Conservation (phyloP, 192 early-diverging fungal species). For the Coemansia sp. region DNA sequence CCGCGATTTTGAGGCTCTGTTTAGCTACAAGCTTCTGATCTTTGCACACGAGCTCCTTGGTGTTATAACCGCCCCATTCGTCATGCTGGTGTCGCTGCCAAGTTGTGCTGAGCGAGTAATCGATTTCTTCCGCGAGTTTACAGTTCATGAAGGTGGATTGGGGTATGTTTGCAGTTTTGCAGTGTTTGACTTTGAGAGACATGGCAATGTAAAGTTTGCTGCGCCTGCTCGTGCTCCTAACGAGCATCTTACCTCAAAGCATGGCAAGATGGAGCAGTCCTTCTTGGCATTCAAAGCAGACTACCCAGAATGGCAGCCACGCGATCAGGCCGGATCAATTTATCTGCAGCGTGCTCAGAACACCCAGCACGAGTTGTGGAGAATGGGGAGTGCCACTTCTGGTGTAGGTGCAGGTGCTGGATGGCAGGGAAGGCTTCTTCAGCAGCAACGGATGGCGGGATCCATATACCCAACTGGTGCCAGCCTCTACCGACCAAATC, state of each 20-base stretch:
- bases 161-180: slow-evolving; percentile 98
- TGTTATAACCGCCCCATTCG: slow-evolving; percentile 76
- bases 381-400: slow-evolving; percentile 15
- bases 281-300: slow-evolving; percentile 95
- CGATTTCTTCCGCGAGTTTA: slow-evolving; percentile 95
- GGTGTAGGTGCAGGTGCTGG: slow-evolving; percentile 25
- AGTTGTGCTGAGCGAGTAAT: slow-evolving; percentile 72
- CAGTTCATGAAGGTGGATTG: slow-evolving; percentile 84
- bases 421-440: slow-evolving; percentile 50
- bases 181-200: slow-evolving; percentile 86
- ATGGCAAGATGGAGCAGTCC: slow-evolving; percentile 98
- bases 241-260: slow-evolving; percentile 68
- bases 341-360: slow-evolving; percentile 66
- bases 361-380: slow-evolving; percentile 50
- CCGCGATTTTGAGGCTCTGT: slow-evolving; percentile 72
- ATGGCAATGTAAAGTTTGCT: slow-evolving; percentile 87
- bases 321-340: slow-evolving; percentile 71
- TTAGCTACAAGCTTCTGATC: slow-evolving; percentile 74
- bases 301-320: slow-evolving; percentile 92
- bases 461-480: slow-evolving; percentile 46
- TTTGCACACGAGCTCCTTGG: slow-evolving; percentile 81
- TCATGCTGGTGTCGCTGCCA: slow-evolving; percentile 78
- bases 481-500: slow-evolving; percentile 32
- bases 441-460: slow-evolving; percentile 49
- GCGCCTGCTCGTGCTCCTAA: slow-evolving; percentile 61